These are phyloP conservation scores for Pleurotus platypus DNA, from an alignment of 768 basidiomycete genomes.

Conservation along the genomic window DNA sequence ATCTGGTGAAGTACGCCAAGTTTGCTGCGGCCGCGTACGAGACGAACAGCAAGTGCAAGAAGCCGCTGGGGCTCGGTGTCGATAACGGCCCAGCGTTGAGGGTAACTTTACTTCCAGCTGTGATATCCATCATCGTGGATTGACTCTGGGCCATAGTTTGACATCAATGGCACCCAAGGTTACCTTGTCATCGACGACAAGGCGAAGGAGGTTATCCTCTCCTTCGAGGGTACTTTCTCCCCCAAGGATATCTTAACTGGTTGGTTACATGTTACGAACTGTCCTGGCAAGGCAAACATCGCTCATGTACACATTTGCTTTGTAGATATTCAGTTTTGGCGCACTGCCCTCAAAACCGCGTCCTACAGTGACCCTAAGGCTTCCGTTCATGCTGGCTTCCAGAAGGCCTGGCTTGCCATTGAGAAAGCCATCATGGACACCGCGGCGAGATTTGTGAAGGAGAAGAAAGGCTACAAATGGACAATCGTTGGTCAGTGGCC, in stretches of 20 bases:
- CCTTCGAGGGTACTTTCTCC: constrained; percentile 1
- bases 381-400: neutral
- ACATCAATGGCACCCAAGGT: neutral
- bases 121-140: neutral
- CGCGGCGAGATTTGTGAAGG: neutral
- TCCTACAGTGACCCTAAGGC: neutral
- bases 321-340: constrained; percentile 1
- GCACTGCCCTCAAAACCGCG: neutral
- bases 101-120: neutral
- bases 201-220: neutral
- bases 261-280: neutral
- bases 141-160: neutral
- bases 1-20: constrained; percentile 2
- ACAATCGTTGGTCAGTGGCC: constrained; percentile 1
- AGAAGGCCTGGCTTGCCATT: constrained; percentile 3
- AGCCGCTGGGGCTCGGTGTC: neutral
- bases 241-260: neutral
- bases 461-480: neutral
- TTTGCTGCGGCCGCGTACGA: constrained; percentile 5
- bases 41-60: neutral
- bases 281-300: too few species aligned
- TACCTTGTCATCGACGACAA: neutral
- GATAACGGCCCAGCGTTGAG: neutral
- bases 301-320: neutral
- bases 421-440: neutral